Percentiles rank a stretch among this genome's conserved stretches.
phyloP scores from a whole-genome alignment of 2,329 filamentous ascomycete species.

The Rugonectria rugulosa region DNA sequence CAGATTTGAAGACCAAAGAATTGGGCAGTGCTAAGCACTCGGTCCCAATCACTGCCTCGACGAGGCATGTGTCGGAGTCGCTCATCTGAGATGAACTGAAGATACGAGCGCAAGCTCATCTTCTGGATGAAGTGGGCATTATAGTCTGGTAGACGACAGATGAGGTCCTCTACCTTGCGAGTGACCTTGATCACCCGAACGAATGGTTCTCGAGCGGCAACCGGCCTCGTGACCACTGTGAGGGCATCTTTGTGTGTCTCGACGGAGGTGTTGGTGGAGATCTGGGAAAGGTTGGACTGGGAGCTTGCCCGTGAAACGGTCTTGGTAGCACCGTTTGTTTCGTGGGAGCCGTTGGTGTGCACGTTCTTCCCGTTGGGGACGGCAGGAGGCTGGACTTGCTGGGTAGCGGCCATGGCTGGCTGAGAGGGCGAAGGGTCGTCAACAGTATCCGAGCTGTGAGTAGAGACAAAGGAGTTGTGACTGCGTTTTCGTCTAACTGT shows the following conservation, averaged over 20 bases:
- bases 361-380: neutral
- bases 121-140: constrained; percentile 30
- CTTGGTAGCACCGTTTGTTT: neutral
- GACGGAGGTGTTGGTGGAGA: too few species aligned
- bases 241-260: neutral
- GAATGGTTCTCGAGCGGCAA: constrained; percentile 11
- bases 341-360: neutral
- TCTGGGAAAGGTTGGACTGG: too few species aligned
- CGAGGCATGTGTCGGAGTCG: constrained; percentile 51
- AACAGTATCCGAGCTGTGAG: constrained; percentile 3
- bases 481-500: constrained; percentile 18
- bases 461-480: constrained; percentile 7
- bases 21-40: constrained; percentile 49
- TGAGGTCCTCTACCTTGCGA: constrained; percentile 25
- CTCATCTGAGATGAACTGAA: constrained; percentile 48
- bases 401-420: constrained; percentile 8
- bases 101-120: constrained; percentile 39
- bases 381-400: neutral
- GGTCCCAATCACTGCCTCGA: constrained; percentile 51
- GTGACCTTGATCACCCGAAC: constrained; percentile 26
- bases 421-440: neutral
- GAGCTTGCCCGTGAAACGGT: neutral
- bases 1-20: constrained; percentile 51
- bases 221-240: constrained; percentile 6
- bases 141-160: constrained; percentile 31